Base-by-base conservation (phyloP, 176 grass and related monocot species). In the Thinopyrum elongatum region DNA sequence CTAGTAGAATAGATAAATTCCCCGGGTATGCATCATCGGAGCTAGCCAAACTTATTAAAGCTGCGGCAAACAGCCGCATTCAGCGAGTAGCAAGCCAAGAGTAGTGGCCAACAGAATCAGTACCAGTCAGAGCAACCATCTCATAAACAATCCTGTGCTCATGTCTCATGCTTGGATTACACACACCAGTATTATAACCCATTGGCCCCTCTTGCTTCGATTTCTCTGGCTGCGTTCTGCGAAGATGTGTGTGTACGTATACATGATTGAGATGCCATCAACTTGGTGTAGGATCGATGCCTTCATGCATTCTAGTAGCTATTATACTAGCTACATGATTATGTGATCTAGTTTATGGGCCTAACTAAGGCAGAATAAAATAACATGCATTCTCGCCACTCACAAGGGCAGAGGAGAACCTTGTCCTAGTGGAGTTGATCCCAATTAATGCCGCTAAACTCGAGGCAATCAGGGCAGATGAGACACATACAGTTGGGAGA, bases 21-120 rank as follows among this genome's bases (percentile, higher is more conserved):
- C 47, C 15, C 26, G 72, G 41, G 5, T 7, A 51, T 17, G 42
- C 58, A 28, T 33, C 28, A 65, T 87, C 78, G 10, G 25, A 28
- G 33, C 71, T 51, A 49, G 47, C 47, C 47, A 51, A 51, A 51
- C 5, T 6, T 57, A 70, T 2, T 57, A 74, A 74, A 70, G 65
- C 23, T n/a, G 76, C 58, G 58, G 85, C 75, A 78, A 86, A 78
- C 65, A 65, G 81, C 85, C 81, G 60, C 81, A 69, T 80, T 87
- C 47, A 16, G 38, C 41, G 15, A 28, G 22, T 51, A 17, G 42
- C 12, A 16, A 49, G 14, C 4, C 14, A 2, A 49, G 14, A 49
- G 21, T 44, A 42, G 47, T 86, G 78, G 79, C 58, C 65, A 87
- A 27, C 66, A 80, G 80, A 90, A 90, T 84, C 58, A 84, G 44